These are phyloP conservation scores for Pistacia vera DNA, from an alignment of 345 rosid species.

Conservation along the genomic window DNA sequence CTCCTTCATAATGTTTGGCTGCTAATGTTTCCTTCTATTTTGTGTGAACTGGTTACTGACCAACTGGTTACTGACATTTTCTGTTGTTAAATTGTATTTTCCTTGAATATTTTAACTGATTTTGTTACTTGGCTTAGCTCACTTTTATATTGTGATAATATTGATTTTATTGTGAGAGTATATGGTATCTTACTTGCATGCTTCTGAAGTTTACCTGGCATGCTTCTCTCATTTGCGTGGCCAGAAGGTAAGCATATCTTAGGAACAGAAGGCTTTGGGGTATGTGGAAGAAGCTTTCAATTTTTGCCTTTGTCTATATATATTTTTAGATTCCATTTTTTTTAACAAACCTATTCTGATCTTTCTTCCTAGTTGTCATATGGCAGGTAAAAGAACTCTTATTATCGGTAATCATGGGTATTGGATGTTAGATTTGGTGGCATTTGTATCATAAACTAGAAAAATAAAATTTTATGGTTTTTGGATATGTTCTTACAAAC, in stretches of 20 bases:
- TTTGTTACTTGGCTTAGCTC: conserved; percentile 17
- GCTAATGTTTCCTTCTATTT: conserved; percentile 33
- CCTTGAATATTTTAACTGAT: conserved; percentile 15
- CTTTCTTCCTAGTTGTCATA: conserved; percentile 34
- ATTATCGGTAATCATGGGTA: conserved; percentile 20
- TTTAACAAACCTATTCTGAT: conserved; percentile 17
- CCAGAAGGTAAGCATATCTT: conserved; percentile 30
- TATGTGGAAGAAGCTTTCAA: conserved; percentile 24
- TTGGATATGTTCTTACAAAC: not conserved
- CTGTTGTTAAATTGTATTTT: conserved; percentile 23
- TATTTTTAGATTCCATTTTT: not conserved
- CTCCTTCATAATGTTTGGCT: conserved; percentile 34
- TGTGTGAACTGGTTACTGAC: conserved; percentile 33
- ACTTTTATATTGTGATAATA: conserved; percentile 8
- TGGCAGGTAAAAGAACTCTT: conserved; percentile 44
- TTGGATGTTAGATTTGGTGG: conserved; percentile 19
- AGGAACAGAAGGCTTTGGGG: conserved; percentile 26
- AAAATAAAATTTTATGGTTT: not conserved
- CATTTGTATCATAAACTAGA: not conserved
- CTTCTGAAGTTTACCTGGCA: conserved; percentile 31
- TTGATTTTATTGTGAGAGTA: conserved; percentile 19
- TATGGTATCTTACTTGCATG: conserved; percentile 20
- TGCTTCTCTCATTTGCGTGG: conserved; percentile 25
- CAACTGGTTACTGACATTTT: conserved; percentile 27
- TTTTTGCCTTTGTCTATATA: not conserved